phyloP scores from a whole-genome alignment of 1,139 yeast species.

The Candida pseudocylindracea region DNA sequence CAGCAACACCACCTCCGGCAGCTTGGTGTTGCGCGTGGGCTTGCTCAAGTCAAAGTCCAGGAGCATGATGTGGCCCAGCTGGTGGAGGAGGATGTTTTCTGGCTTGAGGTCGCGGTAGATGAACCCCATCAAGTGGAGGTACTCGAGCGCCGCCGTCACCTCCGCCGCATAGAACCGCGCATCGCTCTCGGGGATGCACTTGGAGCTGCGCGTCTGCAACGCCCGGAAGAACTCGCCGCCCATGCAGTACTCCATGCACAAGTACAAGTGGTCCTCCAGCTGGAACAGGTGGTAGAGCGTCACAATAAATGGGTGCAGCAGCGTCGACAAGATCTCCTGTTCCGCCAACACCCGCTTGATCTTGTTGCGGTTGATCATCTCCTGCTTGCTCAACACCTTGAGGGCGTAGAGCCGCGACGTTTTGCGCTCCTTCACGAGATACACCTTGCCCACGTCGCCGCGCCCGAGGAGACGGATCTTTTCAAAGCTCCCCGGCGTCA shows the following conservation, averaged over 20 bases:
- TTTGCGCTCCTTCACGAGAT: slow-evolving; percentile 63
- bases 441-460: slow-evolving; percentile 97
- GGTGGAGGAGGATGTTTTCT: slow-evolving; percentile 80
- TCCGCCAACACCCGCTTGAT: slow-evolving; percentile 90
- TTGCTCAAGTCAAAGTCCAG: slow-evolving; percentile 92
- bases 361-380: slow-evolving; percentile 88
- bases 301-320: slow-evolving; percentile 93
- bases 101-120: slow-evolving; percentile 92
- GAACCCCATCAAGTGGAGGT: slow-evolving; percentile 88
- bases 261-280: slow-evolving; percentile 74
- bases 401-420: slow-evolving; percentile 69
- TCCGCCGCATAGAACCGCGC: slow-evolving; percentile 94
- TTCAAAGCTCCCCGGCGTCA: slow-evolving; percentile 71
- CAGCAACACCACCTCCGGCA: slow-evolving; percentile 17
- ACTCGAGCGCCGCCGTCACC: slow-evolving; percentile 92
- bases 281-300: slow-evolving; percentile 93
- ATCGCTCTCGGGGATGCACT: slow-evolving; percentile 70
- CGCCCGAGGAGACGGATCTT: slow-evolving; percentile 76
- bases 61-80: slow-evolving; percentile 93
- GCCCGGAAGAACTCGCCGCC: slow-evolving; percentile 99
- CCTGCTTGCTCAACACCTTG: slow-evolving; percentile 77
- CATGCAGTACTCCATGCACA: slow-evolving; percentile 98
- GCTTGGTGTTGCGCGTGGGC: slow-evolving; percentile 51
- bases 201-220: slow-evolving; percentile 71
- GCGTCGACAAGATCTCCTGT: slow-evolving; percentile 86